These are phyloP conservation scores for Geotrichum reessii DNA, from an alignment of 1,139 yeast species.

Conservation along the genomic window DNA sequence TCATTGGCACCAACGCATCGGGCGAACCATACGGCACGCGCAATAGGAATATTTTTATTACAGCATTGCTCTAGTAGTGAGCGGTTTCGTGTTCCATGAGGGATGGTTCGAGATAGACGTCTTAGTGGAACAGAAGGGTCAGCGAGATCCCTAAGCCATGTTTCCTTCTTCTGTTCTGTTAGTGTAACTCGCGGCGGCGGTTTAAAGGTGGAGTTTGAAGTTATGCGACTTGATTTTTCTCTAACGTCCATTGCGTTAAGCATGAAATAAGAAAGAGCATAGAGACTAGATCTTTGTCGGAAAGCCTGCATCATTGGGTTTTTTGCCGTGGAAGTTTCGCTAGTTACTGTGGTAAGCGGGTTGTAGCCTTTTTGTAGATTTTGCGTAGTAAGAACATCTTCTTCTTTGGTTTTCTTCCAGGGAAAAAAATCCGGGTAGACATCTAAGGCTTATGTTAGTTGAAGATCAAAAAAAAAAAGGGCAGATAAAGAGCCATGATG, in stretches of 20 bases:
- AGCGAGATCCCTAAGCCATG: conserved; percentile 79
- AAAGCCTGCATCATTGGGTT: conserved; percentile 33
- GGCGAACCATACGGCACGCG: conserved; percentile 84
- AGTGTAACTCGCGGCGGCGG: conserved; percentile 85
- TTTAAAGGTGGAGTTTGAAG: conserved; percentile 51
- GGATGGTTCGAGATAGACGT: conserved; percentile 70
- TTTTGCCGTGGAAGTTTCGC: conserved; percentile 40
- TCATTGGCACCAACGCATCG: conserved; percentile 83
- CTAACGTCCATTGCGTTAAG: conserved; percentile 61
- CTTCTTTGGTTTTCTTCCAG: conserved; percentile 54
- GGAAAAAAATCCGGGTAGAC: conserved; percentile 74
- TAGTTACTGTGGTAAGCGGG: conserved; percentile 50
- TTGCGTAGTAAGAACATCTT: conserved; percentile 47
- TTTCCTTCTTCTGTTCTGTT: conserved; percentile 76
- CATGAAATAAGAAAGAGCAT: conserved; percentile 57
- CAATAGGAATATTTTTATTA: conserved; percentile 58
- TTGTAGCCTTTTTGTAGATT: conserved; percentile 56
- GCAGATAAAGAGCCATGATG: neutral
- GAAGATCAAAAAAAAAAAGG: neutral
- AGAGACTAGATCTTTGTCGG: conserved; percentile 48
- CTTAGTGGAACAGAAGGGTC: conserved; percentile 59
- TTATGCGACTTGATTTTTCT: conserved; percentile 59
- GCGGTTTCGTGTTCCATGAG: conserved; percentile 81
- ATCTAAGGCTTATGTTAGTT: conserved; percentile 16
- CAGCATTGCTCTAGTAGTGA: conserved; percentile 67